phyloP scores from a whole-genome alignment of 805 yeast species.

The Candida morakotiae region DNA sequence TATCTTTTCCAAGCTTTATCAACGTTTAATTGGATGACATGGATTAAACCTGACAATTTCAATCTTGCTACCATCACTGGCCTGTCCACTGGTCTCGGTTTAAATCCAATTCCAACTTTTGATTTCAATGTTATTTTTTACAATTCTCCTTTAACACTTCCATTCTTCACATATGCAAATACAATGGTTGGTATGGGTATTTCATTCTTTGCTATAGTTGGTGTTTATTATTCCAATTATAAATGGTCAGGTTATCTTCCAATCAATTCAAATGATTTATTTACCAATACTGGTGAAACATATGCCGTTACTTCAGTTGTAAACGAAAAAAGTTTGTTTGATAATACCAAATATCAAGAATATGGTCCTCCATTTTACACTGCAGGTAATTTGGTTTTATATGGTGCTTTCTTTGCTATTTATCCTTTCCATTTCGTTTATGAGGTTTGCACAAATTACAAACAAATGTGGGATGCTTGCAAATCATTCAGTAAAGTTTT shows the following conservation, averaged over 20 bases:
- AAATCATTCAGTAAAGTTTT: conserved; percentile 8
- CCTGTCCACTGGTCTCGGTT: conserved; percentile 41
- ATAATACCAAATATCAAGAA: conserved; percentile 16
- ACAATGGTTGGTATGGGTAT: conserved; percentile 15
- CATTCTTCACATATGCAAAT: conserved; percentile 28
- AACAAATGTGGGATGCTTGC: conserved; percentile 12
- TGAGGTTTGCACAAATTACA: conserved; percentile 10
- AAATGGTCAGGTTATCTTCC: conserved; percentile 25
- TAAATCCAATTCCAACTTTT: conserved; percentile 51
- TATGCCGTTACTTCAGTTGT: conserved; percentile 43
- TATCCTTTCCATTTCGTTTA: conserved; percentile 21
- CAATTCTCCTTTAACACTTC: conserved; percentile 34
- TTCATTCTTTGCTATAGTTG: conserved; percentile 17
- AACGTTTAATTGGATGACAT: conserved; percentile 51
- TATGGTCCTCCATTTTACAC: conserved; percentile 28
- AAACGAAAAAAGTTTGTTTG: conserved; percentile 26
- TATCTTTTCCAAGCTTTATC: conserved; percentile 40
- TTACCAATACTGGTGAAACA: conserved; percentile 44
- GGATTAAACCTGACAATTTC: conserved; percentile 51
- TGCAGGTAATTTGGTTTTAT: conserved; percentile 23
- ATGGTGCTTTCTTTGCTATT: conserved; percentile 25
- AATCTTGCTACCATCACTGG: conserved; percentile 51
- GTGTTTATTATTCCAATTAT: conserved; percentile 17
- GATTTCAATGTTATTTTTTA: conserved; percentile 44
- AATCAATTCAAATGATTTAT: conserved; percentile 41